Conservation (phyloP, 2,329 filamentous ascomycete species). For the Scedosporium dehoogii region DNA sequence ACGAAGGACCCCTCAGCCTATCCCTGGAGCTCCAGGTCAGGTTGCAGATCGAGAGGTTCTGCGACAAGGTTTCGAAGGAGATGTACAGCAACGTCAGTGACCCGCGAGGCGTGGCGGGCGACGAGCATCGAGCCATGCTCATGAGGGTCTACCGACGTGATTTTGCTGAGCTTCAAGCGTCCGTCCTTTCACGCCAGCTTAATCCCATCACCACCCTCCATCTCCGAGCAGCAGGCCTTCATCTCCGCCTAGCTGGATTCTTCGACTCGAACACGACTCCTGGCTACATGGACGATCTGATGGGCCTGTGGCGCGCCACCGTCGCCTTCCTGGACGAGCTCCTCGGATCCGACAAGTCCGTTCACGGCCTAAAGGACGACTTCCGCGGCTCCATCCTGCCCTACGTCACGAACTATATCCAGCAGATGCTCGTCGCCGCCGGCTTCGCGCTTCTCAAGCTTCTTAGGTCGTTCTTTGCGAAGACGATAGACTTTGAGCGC, state of each 20-base stretch:
- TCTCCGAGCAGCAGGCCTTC: constrained; percentile 61
- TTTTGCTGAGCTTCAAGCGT: constrained; percentile 51
- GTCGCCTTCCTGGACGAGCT: constrained; percentile 60
- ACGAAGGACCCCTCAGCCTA: constrained; percentile 48
- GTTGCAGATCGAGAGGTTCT: constrained; percentile 63
- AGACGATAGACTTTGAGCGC: constrained; percentile 58
- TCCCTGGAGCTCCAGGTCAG: constrained; percentile 55
- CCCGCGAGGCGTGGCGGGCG: constrained; percentile 57
- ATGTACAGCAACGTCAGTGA: constrained; percentile 72
- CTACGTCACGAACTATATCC: constrained; percentile 65
- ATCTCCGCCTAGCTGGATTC: constrained; percentile 69
- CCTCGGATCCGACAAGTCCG: constrained; percentile 39
- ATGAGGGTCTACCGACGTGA: constrained; percentile 58
- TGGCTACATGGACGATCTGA: constrained; percentile 63
- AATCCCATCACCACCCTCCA: constrained; percentile 55
- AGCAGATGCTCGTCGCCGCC: constrained; percentile 78
- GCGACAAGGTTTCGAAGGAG: constrained; percentile 67
- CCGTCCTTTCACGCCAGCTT: constrained; percentile 47
- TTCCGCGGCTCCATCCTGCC: constrained; percentile 46
- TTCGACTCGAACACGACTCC: constrained; percentile 67
- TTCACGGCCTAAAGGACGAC: constrained; percentile 31
- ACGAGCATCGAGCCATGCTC: constrained; percentile 56
- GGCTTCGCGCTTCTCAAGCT: constrained; percentile 70
- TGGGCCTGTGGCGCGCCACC: constrained; percentile 65
- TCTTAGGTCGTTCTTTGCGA: constrained; percentile 66